Evolutionary conservation across 495 filamentous ascomycete genomes (phyloP).

Genomic region (Penicillium paxilli): DNA sequence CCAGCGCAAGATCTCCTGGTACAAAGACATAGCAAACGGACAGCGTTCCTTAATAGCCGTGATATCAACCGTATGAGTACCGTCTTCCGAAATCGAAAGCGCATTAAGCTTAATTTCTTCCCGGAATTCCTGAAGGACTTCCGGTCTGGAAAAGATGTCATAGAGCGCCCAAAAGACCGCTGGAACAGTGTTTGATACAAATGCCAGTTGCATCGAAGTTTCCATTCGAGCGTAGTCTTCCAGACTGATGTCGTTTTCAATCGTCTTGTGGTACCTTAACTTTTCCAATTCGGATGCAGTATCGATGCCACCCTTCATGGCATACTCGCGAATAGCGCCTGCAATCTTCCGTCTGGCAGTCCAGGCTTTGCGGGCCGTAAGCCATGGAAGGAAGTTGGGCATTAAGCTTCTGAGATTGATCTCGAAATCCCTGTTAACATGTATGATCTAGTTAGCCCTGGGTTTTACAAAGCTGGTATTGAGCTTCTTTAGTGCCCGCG

Average conservation of each 20-base stretch:
- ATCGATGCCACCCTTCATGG: constrained; percentile 28
- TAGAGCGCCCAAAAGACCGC: constrained; percentile 48
- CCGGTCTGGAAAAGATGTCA: constrained; percentile 36
- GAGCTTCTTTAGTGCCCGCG: not conserved
- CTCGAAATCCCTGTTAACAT: constrained; percentile 41
- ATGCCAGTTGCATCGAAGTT: constrained; percentile 32
- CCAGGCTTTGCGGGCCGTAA: constrained; percentile 42
- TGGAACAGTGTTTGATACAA: constrained; percentile 49
- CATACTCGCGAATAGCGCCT: constrained; percentile 44
- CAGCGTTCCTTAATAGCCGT: constrained; percentile 35
- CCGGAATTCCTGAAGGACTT: constrained; percentile 36
- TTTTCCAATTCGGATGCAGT: constrained; percentile 31
- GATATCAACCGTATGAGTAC: constrained; percentile 31
- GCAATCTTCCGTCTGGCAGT: constrained; percentile 34
- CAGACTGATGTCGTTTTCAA: constrained; percentile 30
- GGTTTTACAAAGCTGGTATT: not conserved
- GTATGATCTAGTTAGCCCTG: not conserved
- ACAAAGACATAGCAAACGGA: constrained; percentile 37
- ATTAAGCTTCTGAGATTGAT: constrained; percentile 35
- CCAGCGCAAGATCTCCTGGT: constrained; percentile 39
- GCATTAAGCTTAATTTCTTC: constrained; percentile 30
- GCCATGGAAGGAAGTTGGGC: constrained; percentile 32
- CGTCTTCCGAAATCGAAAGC: constrained; percentile 7
- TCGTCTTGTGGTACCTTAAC: constrained; percentile 29
- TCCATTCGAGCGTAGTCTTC: constrained; percentile 46